Evolutionary conservation across 208 protist species (phyloP).

Genomic region (Trichomonas tenax): DNA sequence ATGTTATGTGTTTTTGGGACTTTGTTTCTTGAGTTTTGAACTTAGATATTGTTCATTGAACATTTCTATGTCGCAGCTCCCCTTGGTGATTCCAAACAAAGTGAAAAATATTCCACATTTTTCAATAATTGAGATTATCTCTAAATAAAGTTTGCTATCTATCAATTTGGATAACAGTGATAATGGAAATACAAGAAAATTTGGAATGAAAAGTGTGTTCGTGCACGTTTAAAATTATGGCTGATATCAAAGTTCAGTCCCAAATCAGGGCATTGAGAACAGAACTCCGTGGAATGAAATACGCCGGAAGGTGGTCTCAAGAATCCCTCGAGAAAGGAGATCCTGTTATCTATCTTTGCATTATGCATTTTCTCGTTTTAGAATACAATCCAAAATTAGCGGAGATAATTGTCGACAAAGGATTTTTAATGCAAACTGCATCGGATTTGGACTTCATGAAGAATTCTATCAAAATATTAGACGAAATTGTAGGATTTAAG

Average conservation of each 20-base stretch:
- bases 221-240: background rate
- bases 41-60: too few relatives aligned
- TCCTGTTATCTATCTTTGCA: background rate
- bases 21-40: too few relatives aligned
- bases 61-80: too few relatives aligned
- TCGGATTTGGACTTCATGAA: background rate
- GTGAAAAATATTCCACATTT: too few relatives aligned
- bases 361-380: background rate
- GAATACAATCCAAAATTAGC: background rate
- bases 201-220: too few relatives aligned
- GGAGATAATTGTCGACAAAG: background rate
- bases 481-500: background rate
- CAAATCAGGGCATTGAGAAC: background rate
- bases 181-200: too few relatives aligned
- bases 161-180: too few relatives aligned
- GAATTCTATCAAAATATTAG: background rate
- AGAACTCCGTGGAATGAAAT: background rate
- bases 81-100: too few relatives aligned
- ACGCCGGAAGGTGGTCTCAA: background rate
- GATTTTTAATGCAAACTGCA: background rate
- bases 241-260: background rate
- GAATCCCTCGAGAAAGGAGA: background rate
- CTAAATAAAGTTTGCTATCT: too few relatives aligned
- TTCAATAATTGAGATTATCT: too few relatives aligned
- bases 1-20: too few relatives aligned